phyloP scores from a whole-genome alignment of 306 rosid species.

The Cucumis cinereus region DNA sequence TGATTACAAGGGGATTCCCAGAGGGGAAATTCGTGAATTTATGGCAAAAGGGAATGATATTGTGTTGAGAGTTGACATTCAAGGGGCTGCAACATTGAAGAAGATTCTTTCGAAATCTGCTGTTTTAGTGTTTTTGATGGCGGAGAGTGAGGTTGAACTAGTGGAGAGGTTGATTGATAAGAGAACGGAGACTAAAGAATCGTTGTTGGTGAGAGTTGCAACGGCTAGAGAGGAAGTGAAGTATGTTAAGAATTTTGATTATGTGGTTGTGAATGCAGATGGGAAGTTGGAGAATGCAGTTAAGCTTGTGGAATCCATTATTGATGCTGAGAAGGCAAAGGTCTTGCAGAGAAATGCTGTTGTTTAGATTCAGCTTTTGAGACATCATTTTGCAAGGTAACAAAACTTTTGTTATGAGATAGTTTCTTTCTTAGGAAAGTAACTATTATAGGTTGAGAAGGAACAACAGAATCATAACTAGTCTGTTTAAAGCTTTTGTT shows the following conservation, averaged over 20 bases:
- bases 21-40: conserved; percentile 60
- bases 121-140: conserved; percentile 57
- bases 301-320: conserved; percentile 48
- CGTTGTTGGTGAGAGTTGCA: conserved; percentile 61
- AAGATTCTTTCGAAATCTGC: conserved; percentile 53
- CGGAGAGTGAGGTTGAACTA: conserved; percentile 65
- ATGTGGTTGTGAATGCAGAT: conserved; percentile 72
- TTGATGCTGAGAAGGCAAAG: conserved; percentile 89
- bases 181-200: conserved; percentile 65
- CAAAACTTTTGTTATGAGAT: neutral
- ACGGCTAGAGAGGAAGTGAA: conserved; percentile 88
- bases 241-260: conserved; percentile 60
- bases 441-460: neutral
- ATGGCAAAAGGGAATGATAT: conserved; percentile 64
- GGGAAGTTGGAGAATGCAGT: conserved; percentile 80
- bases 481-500: neutral
- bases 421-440: neutral
- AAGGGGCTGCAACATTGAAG: conserved; percentile 78
- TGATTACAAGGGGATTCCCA: conserved; percentile 84
- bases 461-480: neutral
- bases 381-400: neutral
- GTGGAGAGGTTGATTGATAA: conserved; percentile 78
- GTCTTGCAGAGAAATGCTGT: conserved; percentile 48
- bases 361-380: conserved; percentile 18
- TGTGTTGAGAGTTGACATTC: conserved; percentile 80